Evolutionary conservation across 2,329 filamentous ascomycete species (phyloP), one percentile per base, ranked within the genome.

Genomic region (Aspergillus caelatus): DNA sequence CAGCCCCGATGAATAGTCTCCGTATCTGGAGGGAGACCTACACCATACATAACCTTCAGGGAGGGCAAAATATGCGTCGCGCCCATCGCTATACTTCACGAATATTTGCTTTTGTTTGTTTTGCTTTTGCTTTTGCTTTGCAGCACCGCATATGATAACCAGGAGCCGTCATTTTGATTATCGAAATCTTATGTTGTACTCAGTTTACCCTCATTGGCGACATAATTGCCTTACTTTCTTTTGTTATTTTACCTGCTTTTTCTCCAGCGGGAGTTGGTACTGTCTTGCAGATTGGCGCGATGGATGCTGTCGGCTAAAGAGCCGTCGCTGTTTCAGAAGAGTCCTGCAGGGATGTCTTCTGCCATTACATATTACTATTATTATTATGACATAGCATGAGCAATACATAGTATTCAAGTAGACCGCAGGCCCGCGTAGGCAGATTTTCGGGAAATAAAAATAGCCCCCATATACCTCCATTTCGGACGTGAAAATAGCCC

Each of bases 1-100:
- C 75, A 91, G 91, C 2, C 85, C 92, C 55, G 93, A 94, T 59
- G 93, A 95, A 77, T 88, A 76, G 67, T 52, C 57, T 14, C 54
- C 53, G 26, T 50, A 43, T 36, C 56, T n/a, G 39, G 58, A 58
- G 62, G 52, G 61, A 66, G 62, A 65, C 69, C 65, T 63, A 64
- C 65, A 65, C 67, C 61, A 60, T 50, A 45, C 21, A 55, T 48
- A 21, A 32, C 36, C 53, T 59, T 60, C 56, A 41, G 36, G 59
- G 46, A 61, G 53, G 61, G 50, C 62, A 52, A 41, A 26, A 36
- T 43, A 41, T 56, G 36, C 39, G 53, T 46, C 57, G 53, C 65
- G 56, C 58, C 57, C 60, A 45, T 58, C 63, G 56, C 63, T 64
- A 61, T 60, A 48, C 34, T 55, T 75, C 67, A 74, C 69, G 74